Evolutionary conservation across 2,329 filamentous ascomycete species (phyloP), one percentile per base, ranked within the genome.

Genomic region (Emergomyces pasteurianus): DNA sequence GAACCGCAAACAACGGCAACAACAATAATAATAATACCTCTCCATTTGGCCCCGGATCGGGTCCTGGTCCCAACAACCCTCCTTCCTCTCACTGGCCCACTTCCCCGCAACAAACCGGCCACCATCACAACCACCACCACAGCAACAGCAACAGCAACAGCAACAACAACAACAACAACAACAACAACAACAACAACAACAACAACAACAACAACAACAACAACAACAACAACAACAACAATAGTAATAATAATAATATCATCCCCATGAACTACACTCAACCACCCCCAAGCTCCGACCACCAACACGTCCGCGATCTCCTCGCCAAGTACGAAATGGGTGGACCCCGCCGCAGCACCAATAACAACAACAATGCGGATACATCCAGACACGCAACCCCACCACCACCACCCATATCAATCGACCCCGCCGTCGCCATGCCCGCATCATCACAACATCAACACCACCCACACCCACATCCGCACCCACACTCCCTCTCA

Each of bases 241-340:
- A 78, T 6, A 81, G 80, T 61, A 16, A 36, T 34, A 55, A 55
- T 6, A 81, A 80, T 61, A 16, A 36, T 18, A 55, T 40, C 23
- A 31, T 21, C 12, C 38, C 54, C 38, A 43, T 57, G 36, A 42
- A 43, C 38, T 14, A 52, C 16, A 18, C 28, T 2, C 26, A 16
- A 1, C 38, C 54, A 10, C 73, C 77, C 7, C 75, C 75, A 8
- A 67, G 69, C 50, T 26, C 63, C 36, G 81, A 81, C 62, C 85
- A 81, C 62, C 85, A 86, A 67, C 81, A 83, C 59, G 79, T 86
- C 43, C 81, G 82, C 28, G 83, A 86, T 65, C 80, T 81, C 40
- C 76, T 87, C 49, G 84, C 82, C 34, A 81, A 81, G 54, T 90
- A 89, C 69, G 85, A 88, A 67, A 81, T 87, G 67, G 81, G 81